Conservation (phyloP, 78 protist species). For the Paulinella micropora region DNA sequence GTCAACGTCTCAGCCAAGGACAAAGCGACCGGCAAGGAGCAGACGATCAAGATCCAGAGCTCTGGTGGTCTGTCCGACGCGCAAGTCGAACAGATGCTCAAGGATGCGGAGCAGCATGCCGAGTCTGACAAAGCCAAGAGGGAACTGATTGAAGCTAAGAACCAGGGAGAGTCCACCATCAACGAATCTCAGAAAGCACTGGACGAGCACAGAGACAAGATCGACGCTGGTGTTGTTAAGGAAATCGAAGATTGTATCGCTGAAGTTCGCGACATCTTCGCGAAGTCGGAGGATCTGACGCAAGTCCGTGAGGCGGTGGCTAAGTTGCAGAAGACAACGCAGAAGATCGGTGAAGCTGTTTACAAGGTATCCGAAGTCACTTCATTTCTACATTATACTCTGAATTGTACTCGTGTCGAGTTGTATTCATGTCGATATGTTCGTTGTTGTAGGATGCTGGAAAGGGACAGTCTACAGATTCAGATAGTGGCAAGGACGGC, state of each 20-base stretch:
- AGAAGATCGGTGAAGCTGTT: conserved; percentile 22
- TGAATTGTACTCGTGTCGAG: not conserved
- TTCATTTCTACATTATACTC: not conserved
- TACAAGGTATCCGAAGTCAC: not conserved
- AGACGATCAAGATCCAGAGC: conserved; percentile 65
- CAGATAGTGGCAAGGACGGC: not conserved
- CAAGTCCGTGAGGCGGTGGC: not conserved
- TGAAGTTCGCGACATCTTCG: not conserved
- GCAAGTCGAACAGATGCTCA: conserved; percentile 80
- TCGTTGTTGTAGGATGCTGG: not conserved
- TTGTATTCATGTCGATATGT: not conserved
- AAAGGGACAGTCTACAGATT: not conserved
- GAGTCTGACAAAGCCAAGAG: conserved; percentile 41
- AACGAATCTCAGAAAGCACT: not conserved
- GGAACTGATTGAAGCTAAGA: conserved; percentile 47
- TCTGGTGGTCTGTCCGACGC: conserved; percentile 78
- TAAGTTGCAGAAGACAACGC: not conserved
- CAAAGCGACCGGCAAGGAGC: conserved; percentile 86
- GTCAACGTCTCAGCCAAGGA: conserved; percentile 82
- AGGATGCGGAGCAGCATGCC: conserved; percentile 69
- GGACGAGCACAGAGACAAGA: not conserved
- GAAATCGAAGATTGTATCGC: not conserved
- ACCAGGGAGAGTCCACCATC: conserved; percentile 21
- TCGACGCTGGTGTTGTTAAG: not conserved
- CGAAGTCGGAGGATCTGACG: not conserved